Evolutionary conservation across 257 asterid species (phyloP).

Genomic region (Plantago major): DNA sequence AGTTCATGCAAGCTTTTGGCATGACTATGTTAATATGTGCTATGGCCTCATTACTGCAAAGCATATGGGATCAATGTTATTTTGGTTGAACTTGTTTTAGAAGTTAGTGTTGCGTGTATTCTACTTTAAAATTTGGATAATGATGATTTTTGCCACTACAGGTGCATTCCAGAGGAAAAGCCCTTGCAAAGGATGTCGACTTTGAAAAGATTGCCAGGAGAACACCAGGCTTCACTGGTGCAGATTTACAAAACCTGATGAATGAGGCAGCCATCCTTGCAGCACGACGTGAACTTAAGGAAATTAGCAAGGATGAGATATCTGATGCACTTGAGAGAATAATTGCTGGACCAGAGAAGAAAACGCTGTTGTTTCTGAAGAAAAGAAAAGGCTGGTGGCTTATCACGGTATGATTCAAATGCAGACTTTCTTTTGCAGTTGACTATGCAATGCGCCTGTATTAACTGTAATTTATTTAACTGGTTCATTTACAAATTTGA

Average conservation of each 20-base stretch:
- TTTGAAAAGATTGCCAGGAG: conserved; percentile 91
- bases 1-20: too few relatives aligned
- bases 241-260: conserved; percentile 97
- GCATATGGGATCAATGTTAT: too few relatives aligned
- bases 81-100: too few relatives aligned
- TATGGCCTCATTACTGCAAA: too few relatives aligned
- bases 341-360: conserved; percentile 99
- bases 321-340: conserved; percentile 96
- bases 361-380: conserved; percentile 97
- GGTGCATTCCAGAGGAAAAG: conserved; percentile 97
- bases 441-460: neutral
- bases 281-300: conserved; percentile 93
- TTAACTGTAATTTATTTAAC: neutral
- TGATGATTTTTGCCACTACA: conserved; percentile 14
- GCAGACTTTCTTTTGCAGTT: neutral
- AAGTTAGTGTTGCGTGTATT: too few relatives aligned
- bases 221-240: conserved; percentile 99
- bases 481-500: neutral
- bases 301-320: conserved; percentile 97
- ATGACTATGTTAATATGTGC: too few relatives aligned
- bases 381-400: conserved; percentile 89
- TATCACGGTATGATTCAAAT: conserved; percentile 56
- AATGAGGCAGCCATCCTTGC: conserved; percentile 99
- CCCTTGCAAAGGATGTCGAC: conserved; percentile 96
- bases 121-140: too few relatives aligned